Evolutionary conservation across 73 alveolate genomes (phyloP), one percentile per base, ranked within the genome.

Genomic region (Paramecium tetraurelia): DNA sequence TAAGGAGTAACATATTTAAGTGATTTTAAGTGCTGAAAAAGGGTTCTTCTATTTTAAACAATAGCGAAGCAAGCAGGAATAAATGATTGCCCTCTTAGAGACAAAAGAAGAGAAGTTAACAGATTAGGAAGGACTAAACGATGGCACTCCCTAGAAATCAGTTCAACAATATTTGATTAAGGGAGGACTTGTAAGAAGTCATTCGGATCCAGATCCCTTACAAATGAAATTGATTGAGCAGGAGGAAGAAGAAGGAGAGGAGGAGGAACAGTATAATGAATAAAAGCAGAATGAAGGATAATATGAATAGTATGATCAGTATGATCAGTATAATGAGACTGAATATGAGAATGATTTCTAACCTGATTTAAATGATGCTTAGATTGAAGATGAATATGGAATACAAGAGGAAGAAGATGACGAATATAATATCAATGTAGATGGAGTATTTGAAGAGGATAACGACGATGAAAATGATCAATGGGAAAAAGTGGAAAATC

Each of bases 151-250:
- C 3, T 33, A 27, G 31, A 80, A 80, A 46, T 41, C 43, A 43
- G 43, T 24, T 21, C 22, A 48, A 41, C 11, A 80, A 43, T 80
- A 80, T 80, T 11, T 44, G 8, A 44, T 44, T 7, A 24, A 48
- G 57, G 57, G 75, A 0, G 70, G 75, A 43, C 18, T 80, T 5
- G 75, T 80, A 43, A 80, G 90, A 80, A 80, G 90, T 80, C 90
- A 80, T 80, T 80, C 90, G 5, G 90, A 80, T 44, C 90, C 90
- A 10, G 90, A 80, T 80, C 90, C 90, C 10, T 24, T 41, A 7
- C 7, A 80, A 43, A 44, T 80, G 57, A 31, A 80, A 44, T 7
- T 41, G 29, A 80, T 80, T 12, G 76, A 80, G 24, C 7, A 80
- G 31, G 90, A 80, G 14, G 75, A 43, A 1, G 70, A 80, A 5